These are phyloP conservation scores for Fusarium heterosporum DNA, from an alignment of 2,329 filamentous ascomycete species.

Conservation along the genomic window DNA sequence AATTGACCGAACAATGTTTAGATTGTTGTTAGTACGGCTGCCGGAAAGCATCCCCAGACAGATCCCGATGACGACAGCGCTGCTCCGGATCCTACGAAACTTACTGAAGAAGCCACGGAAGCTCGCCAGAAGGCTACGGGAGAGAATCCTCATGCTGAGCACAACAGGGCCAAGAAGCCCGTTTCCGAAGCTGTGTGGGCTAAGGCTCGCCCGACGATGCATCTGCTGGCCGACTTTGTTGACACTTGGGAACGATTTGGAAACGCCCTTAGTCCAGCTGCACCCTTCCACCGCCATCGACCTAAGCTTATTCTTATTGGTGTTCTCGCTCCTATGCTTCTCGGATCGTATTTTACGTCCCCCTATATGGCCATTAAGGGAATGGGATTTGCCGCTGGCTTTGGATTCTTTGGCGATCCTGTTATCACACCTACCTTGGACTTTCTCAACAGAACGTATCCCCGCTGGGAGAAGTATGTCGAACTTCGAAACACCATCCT, in stretches of 20 bases:
- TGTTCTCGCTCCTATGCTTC: conserved; percentile 63
- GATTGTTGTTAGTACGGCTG: conserved; percentile 79
- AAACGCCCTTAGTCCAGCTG: conserved; percentile 70
- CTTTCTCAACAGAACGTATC: conserved; percentile 71
- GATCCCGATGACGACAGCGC: conserved; percentile 65
- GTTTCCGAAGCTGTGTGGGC: conserved; percentile 82
- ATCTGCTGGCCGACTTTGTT: conserved; percentile 58
- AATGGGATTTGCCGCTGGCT: conserved; percentile 74
- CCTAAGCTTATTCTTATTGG: conserved; percentile 67
- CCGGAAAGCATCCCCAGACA: conserved; percentile 79
- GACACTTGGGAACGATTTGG: conserved; percentile 65
- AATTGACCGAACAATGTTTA: conserved; percentile 40
- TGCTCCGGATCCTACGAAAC: conserved; percentile 63
- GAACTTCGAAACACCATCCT: conserved; percentile 81
- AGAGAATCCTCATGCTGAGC: conserved; percentile 52
- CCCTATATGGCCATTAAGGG: conserved; percentile 74
- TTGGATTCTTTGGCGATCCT: conserved; percentile 84
- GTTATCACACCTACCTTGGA: conserved; percentile 70
- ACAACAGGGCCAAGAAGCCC: conserved; percentile 83
- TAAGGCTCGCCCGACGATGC: conserved; percentile 80
- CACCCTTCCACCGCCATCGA: conserved; percentile 67
- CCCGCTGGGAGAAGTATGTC: conserved; percentile 80
- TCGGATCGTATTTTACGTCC: conserved; percentile 64
- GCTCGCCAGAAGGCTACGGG: conserved; percentile 61
- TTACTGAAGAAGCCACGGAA: conserved; percentile 54